These are phyloP conservation scores for Medicago lupulina DNA, from an alignment of 306 rosid genomes.

Conservation along the genomic window DNA sequence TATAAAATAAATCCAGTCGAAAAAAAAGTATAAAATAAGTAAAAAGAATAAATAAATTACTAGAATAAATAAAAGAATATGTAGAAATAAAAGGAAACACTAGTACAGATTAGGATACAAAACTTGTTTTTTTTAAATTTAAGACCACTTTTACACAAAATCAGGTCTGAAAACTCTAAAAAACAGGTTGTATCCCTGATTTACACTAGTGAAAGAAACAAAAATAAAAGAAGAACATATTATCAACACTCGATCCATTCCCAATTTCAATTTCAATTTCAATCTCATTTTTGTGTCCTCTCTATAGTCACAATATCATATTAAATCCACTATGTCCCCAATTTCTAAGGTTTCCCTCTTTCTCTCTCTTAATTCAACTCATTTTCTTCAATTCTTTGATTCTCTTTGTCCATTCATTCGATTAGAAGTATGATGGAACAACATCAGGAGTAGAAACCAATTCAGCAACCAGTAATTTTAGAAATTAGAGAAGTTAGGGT, in stretches of 20 bases:
- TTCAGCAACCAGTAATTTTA: neutral
- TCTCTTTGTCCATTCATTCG: neutral
- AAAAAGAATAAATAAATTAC: too few relatives aligned
- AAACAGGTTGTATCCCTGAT: too few relatives aligned
- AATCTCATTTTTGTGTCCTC: slow-evolving; percentile 37
- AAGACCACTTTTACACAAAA: too few relatives aligned
- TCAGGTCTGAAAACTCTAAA: too few relatives aligned
- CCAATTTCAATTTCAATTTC: neutral
- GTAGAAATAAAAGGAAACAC: too few relatives aligned
- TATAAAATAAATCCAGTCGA: too few relatives aligned
- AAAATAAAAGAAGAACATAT: slow-evolving; percentile 2
- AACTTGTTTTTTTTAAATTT: too few relatives aligned
- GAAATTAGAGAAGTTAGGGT: neutral
- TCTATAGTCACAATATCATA: slow-evolving; percentile 39
- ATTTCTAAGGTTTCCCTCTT: slow-evolving; percentile 62
- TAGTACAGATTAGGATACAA: too few relatives aligned
- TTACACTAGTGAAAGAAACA: too few relatives aligned
- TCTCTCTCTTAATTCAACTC: neutral
- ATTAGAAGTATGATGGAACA: slow-evolving; percentile 30
- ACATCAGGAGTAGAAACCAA: neutral
- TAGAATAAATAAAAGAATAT: too few relatives aligned
- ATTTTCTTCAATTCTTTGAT: neutral
- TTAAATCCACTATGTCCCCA: slow-evolving; percentile 51
- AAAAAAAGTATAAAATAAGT: too few relatives aligned
- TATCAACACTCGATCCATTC: slow-evolving; percentile 48